Evolutionary conservation across 2,329 filamentous ascomycete genomes (phyloP).

Genomic region (Trichoderma atroviride): DNA sequence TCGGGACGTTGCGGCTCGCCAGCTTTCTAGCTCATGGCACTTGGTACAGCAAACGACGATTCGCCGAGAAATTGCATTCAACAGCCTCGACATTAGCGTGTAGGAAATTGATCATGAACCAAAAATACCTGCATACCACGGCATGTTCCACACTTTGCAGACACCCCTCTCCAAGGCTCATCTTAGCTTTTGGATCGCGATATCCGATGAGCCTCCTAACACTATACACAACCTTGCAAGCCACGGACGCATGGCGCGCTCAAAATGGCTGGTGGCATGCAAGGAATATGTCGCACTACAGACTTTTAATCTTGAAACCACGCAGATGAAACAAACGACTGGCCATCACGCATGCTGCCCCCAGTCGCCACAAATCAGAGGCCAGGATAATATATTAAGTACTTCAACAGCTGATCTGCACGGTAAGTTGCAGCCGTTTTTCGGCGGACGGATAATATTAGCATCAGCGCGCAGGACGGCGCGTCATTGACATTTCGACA

Average conservation of each 20-base stretch:
- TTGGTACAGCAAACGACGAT: background rate
- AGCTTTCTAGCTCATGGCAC: background rate
- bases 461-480: background rate
- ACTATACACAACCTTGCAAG: constrained; percentile 13
- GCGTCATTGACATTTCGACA: background rate
- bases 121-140: background rate
- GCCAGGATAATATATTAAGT: constrained; percentile 16
- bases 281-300: constrained; percentile 18
- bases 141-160: background rate
- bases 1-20: background rate
- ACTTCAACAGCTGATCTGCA: constrained; percentile 11
- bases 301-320: constrained; percentile 20
- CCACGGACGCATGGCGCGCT: constrained; percentile 8
- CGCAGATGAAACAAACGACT: constrained; percentile 22
- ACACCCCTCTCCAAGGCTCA: background rate
- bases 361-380: constrained; percentile 3
- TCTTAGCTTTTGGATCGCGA: constrained; percentile 18
- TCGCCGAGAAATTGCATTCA: background rate
- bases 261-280: constrained; percentile 19
- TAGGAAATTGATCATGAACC: background rate
- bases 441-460: constrained; percentile 2
- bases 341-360: constrained; percentile 13
- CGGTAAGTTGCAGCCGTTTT: background rate
- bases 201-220: constrained; percentile 23
- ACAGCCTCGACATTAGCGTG: background rate